Base-by-base conservation (phyloP, 495 filamentous ascomycete species). In the Glarea lozoyensis region DNA sequence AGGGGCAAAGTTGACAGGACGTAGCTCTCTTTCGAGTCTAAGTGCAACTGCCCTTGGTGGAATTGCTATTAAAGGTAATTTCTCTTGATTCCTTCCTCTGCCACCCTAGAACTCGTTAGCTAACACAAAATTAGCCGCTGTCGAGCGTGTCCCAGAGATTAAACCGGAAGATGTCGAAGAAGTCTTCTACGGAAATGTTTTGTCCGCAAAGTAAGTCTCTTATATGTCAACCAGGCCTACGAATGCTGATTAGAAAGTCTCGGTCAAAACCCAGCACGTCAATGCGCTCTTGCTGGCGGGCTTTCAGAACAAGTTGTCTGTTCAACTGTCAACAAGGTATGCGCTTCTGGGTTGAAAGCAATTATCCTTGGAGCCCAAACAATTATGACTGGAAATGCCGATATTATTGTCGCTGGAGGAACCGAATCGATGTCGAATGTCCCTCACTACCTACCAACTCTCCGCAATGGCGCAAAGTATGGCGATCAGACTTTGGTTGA, bases 301-400 rank as follows among this genome's bases (percentile, higher is more conserved):
- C 82, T 98, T 42, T 61, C 74, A 2, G 68, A 92, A 13, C 70
- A 73, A 11, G 84, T 82, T 39, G 78, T 94, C 55, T 84, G 81
- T 67, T 97, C 93, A 31, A 94, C 88, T 21, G 75, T 98, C 45
- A 98, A 97, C 81, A 98, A 98, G 69, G 92, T 98, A 55, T 98
- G 92, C 74, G 92, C 92, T 43, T 95, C 88, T 35, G 77, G 79
- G 31, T 57, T 95, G 56, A 98, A 98, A 69, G 88, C 92, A 46
- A 81, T 97, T 63, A 90, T 94, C 50, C 75, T 98, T 43, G 93
- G 84, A 38, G 83, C 92, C 19, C 92, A 97, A 69, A 94, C 88
- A 48, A 96, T 98, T 62, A 88, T 94, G 56, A 94, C 88, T 22
- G 89, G 92, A 48, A 92, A 82, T 55, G 88, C 92, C 49, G 79